Conservation (phyloP, 306 rosid genomes). For the Pterocarpus santalinus region DNA sequence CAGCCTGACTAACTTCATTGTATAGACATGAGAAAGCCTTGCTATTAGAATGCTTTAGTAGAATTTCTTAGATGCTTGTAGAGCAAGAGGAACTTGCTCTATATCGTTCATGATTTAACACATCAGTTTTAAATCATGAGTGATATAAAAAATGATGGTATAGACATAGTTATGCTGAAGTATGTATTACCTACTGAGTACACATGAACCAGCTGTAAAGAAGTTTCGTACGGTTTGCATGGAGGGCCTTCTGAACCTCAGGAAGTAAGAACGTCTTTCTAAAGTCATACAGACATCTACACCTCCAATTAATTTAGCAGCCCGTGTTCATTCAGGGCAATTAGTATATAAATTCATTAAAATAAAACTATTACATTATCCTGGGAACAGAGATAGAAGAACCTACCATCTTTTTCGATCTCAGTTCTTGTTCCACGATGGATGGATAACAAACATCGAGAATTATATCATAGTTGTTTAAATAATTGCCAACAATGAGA, state of each 20-base stretch:
- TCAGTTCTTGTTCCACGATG: constrained; percentile 82
- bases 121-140: too few species aligned
- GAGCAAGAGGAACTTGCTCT: too few species aligned
- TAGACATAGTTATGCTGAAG: not conserved
- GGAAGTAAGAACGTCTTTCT: constrained; percentile 82
- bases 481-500: constrained; percentile 63
- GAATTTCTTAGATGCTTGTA: too few species aligned
- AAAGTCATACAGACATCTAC: constrained; percentile 79
- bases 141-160: too few species aligned
- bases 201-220: constrained; percentile 84
- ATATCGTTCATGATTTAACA: too few species aligned
- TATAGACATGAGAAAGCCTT: too few species aligned
- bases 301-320: constrained; percentile 72
- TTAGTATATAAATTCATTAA: not conserved
- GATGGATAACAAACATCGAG: constrained; percentile 94
- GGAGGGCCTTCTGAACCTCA: constrained; percentile 86
- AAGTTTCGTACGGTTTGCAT: constrained; percentile 82
- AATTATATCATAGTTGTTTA: constrained; percentile 79
- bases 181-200: constrained; percentile 58
- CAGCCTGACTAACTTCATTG: too few species aligned
- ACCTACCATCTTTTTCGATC: constrained; percentile 74
- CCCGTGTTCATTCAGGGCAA: constrained; percentile 53
- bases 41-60: too few species aligned
- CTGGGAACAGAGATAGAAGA: not conserved
- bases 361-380: not conserved